Base-by-base conservation (phyloP, 2,329 filamentous ascomycete genomes). In the Aspergillus sp. region DNA sequence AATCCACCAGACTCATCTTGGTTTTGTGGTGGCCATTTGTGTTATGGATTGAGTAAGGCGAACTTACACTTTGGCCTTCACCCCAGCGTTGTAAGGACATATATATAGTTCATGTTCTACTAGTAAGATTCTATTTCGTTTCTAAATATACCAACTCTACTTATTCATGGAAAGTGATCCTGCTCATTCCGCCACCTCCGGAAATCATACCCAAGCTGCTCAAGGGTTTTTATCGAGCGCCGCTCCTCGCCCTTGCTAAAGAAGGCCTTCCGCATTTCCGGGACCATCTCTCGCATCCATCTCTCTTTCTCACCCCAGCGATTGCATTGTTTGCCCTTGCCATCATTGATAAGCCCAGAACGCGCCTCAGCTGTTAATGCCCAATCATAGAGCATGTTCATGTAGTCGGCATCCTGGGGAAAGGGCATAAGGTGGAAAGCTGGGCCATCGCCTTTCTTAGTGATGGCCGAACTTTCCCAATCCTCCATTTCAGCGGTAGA, bases 251-350 rank as follows among this genome's bases (percentile, higher is more conserved):
- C 91, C 39, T 78, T 77, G 60, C 82, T 79, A 57, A 88, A 83
- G 70, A 95, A 97, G 30, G 82, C 83, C 64, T 86, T 82, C 73
- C 91, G 89, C 37, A 93, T 89, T 12, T 86, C 80, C 0, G 83
- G 80, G 64, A 89, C 89, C 3, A 86, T 80, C 57, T 83, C 80
- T 17, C 93, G 81, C 68, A 89, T 82, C 90, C 90, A 96, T 52
- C 86, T 83, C 65, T 89, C 78, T 73, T 86, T 83, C 47, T 86
- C 83, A 8, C 83, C 82, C 92, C 93, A 97, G 24, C 76, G 77
- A 3, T 88, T 88, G 27, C 90, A 87, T 62, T 82, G 74, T 72
- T 91, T 93, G 2, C 88, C 88, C 13, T 75, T 72, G 0, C 77
- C 78, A 6, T 77, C 61, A 66, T 80, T 76, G 6, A 72, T 71